phyloP scores from a whole-genome alignment of 2,329 filamentous ascomycete genomes.

The Hirsutella minnesotensis region DNA sequence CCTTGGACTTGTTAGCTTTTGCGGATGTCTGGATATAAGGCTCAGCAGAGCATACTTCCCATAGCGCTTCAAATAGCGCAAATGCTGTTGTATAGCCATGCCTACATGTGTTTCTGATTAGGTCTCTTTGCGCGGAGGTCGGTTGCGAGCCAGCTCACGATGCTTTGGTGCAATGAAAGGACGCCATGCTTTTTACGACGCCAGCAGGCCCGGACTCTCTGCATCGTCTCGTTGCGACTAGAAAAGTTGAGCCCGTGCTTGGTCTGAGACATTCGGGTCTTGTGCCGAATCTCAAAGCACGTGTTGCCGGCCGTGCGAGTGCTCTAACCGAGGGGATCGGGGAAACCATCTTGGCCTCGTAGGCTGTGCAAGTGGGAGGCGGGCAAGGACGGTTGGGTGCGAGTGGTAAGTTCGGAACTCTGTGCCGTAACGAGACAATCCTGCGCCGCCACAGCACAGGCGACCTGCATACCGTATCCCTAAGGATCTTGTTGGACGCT shows the following conservation, averaged over 20 bases:
- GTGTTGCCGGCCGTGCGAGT: no score
- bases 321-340: no score
- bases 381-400: no score
- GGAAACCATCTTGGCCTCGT: no score
- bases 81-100: slow-evolving; percentile 62
- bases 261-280: background rate
- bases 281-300: background rate
- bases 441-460: no score
- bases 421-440: no score
- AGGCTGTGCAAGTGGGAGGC: no score
- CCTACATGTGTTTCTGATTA: background rate
- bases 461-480: no score
- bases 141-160: background rate
- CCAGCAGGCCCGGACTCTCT: background rate
- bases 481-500: no score
- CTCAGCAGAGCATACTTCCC: background rate
- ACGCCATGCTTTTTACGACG: background rate
- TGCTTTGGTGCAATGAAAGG: background rate
- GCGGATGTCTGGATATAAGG: background rate
- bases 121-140: background rate
- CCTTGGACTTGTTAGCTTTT: slow-evolving; percentile 41
- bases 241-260: background rate
- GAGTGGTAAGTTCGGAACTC: no score
- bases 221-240: background rate
- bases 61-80: slow-evolving; percentile 68